phyloP scores from a whole-genome alignment of 495 filamentous ascomycete species.

The Pyrenopolyporus hunteri region DNA sequence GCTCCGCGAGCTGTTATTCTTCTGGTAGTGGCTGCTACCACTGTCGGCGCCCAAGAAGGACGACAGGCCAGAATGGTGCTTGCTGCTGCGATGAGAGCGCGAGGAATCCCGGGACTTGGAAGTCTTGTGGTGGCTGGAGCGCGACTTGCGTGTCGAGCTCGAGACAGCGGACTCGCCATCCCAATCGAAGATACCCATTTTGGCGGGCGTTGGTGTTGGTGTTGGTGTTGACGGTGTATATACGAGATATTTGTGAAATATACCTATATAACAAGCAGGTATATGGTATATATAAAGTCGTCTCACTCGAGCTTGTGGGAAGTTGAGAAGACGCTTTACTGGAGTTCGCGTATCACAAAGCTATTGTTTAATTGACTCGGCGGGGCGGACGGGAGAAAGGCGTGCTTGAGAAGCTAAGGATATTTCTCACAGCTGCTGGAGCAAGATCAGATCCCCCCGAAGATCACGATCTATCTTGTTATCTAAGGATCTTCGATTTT shows the following conservation, averaged over 20 bases:
- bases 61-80: constrained; percentile 31
- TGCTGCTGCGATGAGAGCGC: constrained; percentile 37
- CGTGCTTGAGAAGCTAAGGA: constrained; percentile 1
- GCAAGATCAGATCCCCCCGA: constrained; percentile 20
- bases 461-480: constrained; percentile 17
- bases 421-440: constrained; percentile 19
- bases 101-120: constrained; percentile 43
- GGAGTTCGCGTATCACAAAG: constrained; percentile 21
- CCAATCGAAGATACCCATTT: constrained; percentile 53
- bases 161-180: constrained; percentile 51
- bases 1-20: constrained; percentile 52
- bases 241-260: constrained; percentile 9
- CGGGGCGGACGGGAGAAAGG: constrained; percentile 14
- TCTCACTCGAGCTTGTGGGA: constrained; percentile 18
- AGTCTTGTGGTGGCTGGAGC: constrained; percentile 40
- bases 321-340: background rate
- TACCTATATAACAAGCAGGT: constrained; percentile 1
- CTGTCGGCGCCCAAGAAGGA: constrained; percentile 48
- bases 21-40: constrained; percentile 42
- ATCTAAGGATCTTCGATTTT: constrained; percentile 12
- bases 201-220: background rate
- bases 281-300: constrained; percentile 17
- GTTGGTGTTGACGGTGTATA: background rate
- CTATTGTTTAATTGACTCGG: background rate
- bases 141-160: constrained; percentile 45